These are phyloP conservation scores for Comarum palustre DNA, from an alignment of 306 rosid genomes.

Conservation along the genomic window DNA sequence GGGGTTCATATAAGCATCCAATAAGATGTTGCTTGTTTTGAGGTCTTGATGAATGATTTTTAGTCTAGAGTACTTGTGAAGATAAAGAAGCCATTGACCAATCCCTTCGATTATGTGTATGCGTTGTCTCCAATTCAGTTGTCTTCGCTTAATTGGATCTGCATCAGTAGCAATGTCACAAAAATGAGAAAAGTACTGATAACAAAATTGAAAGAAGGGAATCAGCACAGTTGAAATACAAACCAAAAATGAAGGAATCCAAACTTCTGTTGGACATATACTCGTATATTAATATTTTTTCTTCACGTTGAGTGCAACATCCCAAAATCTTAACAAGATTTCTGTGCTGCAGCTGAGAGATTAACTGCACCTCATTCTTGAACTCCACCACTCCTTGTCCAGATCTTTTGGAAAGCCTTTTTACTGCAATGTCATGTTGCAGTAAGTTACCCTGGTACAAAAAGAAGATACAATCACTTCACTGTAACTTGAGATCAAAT, in stretches of 20 bases:
- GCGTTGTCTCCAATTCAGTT: slow-evolving; percentile 15
- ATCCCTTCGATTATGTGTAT: slow-evolving; percentile 25
- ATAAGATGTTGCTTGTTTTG: slow-evolving; percentile 20
- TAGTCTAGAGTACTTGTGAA: slow-evolving; percentile 28
- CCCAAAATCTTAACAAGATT: slow-evolving; percentile 33
- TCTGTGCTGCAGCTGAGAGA: slow-evolving; percentile 36
- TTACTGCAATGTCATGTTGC: slow-evolving; percentile 28
- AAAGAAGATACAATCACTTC: neutral
- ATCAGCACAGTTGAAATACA: neutral
- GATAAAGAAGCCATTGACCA: slow-evolving; percentile 31
- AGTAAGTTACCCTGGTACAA: slow-evolving; percentile 18
- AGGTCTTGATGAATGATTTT: slow-evolving; percentile 24
- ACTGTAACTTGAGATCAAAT: neutral
- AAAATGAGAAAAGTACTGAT: neutral
- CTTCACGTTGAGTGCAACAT: slow-evolving; percentile 28
- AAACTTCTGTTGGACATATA: slow-evolving; percentile 35
- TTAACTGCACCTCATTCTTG: slow-evolving; percentile 29
- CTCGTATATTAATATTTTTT: slow-evolving; percentile 31
- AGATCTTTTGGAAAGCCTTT: slow-evolving; percentile 26
- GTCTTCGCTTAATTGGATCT: slow-evolving; percentile 9
- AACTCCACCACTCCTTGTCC: slow-evolving; percentile 37
- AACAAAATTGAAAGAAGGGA: neutral
- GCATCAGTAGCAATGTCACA: slow-evolving; percentile 1
- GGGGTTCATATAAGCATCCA: slow-evolving; percentile 27
- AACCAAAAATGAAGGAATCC: slow-evolving; percentile 38